Evolutionary conservation across 306 rosid species (phyloP), one percentile per base, ranked within the genome.

Genomic region (Purshia tridentata): DNA sequence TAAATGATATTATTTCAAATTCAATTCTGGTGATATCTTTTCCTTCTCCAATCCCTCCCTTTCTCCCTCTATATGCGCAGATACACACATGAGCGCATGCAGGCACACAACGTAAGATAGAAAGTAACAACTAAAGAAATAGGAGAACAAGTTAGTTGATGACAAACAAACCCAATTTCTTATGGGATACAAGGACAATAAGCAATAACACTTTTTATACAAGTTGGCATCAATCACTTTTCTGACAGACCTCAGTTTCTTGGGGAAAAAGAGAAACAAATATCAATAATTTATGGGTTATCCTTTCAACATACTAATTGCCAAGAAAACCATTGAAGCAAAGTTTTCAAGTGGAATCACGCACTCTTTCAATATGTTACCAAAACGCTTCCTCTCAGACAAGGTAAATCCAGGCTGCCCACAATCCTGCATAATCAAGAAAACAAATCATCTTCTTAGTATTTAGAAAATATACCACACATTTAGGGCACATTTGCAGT

Each of bases 391-490:
- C 82, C 98, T 89, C 86, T 94, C 98, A 39, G 92, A 69, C 81
- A 88, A 73, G 74, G 97, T 94, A 87, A 89, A 94, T 50, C 98
- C 98, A 67, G 98, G 98, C 85, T 94, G 97, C 67, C 98, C 98
- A 3, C 82, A 88, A 65, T 94, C 98, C 97, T 94, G 87, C 85
- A 85, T 75, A 55, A 76, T 71, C 9, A 74, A 55, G 65, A 72
- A 61, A 75, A 67, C 72, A 79, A 67, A 50, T 65, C 69, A 66
- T 29, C 10, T 55, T 42, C 51, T 57, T 22, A 72, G 72, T 46
- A 23, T 15, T 46, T 69, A 18, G 48, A 19, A 6, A 52, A 29
- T 23, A 23, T 9, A 51, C 3, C 49, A 37, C 14, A 18, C 11
- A 60, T 37, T 37, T 4, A 53, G 9, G 64, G 20, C 18, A 53